Evolutionary conservation across 208 protist genomes (phyloP).

Genomic region (Jaenimonas drosophilae): DNA sequence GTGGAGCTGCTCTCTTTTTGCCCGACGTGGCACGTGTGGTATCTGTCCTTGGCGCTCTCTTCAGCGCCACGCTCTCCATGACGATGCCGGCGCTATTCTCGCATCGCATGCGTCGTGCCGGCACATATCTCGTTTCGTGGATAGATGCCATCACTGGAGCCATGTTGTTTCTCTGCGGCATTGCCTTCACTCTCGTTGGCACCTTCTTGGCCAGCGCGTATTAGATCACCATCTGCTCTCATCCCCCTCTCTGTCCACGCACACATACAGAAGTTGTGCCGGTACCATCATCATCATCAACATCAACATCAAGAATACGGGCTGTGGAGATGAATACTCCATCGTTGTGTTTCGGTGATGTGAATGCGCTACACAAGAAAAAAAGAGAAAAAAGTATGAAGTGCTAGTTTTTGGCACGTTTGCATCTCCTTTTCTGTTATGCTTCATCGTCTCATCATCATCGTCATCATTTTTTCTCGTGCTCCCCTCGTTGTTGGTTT

Average conservation of each 20-base stretch:
- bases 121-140: slow-evolving; percentile 41
- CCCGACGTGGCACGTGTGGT: slow-evolving; percentile 58
- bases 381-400: too few species aligned
- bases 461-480: slow-evolving; percentile 1
- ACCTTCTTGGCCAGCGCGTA: too few species aligned
- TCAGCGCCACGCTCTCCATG: slow-evolving; percentile 74
- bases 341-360: too few species aligned
- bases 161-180: slow-evolving; percentile 29
- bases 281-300: too few species aligned
- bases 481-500: neutral
- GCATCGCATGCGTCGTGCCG: slow-evolving; percentile 45
- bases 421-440: slow-evolving; percentile 3
- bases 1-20: slow-evolving; percentile 45
- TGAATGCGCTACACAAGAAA: too few species aligned
- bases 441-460: neutral
- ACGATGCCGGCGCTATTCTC: slow-evolving; percentile 66
- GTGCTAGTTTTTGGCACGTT: too few species aligned
- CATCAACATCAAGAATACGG: too few species aligned
- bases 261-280: too few species aligned
- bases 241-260: too few species aligned
- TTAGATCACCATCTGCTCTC: too few species aligned
- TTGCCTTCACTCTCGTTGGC: too few species aligned
- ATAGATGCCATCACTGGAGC: slow-evolving; percentile 30
- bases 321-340: too few species aligned
- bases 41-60: slow-evolving; percentile 49